Evolutionary conservation across 1,139 yeast genomes (phyloP), one percentile per base, ranked within the genome.

Genomic region (Blastobotrys raffinosifermentans): DNA sequence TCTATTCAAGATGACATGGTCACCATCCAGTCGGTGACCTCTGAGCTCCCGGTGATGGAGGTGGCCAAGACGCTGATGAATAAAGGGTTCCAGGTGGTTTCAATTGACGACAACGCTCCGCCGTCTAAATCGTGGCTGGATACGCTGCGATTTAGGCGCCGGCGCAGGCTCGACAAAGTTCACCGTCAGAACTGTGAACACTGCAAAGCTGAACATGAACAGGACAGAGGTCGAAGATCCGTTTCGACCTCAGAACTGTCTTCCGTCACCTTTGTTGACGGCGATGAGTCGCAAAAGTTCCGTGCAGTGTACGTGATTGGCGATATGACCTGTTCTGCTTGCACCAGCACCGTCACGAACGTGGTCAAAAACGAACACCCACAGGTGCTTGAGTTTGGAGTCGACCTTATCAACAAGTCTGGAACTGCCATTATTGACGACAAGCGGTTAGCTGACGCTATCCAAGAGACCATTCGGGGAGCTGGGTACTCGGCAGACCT

Each of bases 251-350:
- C 31, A 4, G 34, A 29, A 20, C 14, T 15, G 16, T 22, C 36
- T 23, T 34, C 16, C 23, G 31, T 21, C 14, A 23, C 35, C 29
- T 26, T 41, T 16, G 43, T 44, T 18, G 31, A 19, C 9, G 14
- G 27, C 17, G 34, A 37, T 32, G 38, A 30, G 37, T 8, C n/a
- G 17, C 39, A 47, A 11, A 63, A 61, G 35, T 72, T 56, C 45
- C 54, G 72, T 36, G 86, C 81, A 0, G 70, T 74, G 1, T 70
- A 75, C 39, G 61, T 77, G 4, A 64, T 80, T 33, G 69, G 70
- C 4, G 86, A 83, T 1, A 78, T 80, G 85, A 70, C 83, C 1
- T 78, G 86, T 51, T 71, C 80, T 2, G 62, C 80, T 2, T 79
- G 86, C 55, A 69, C 70, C 1, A 60, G 63, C 14, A 50, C 75